Evolutionary conservation across 495 filamentous ascomycete genomes (phyloP).

Genomic region (Aspergillus saccharolyticus): DNA sequence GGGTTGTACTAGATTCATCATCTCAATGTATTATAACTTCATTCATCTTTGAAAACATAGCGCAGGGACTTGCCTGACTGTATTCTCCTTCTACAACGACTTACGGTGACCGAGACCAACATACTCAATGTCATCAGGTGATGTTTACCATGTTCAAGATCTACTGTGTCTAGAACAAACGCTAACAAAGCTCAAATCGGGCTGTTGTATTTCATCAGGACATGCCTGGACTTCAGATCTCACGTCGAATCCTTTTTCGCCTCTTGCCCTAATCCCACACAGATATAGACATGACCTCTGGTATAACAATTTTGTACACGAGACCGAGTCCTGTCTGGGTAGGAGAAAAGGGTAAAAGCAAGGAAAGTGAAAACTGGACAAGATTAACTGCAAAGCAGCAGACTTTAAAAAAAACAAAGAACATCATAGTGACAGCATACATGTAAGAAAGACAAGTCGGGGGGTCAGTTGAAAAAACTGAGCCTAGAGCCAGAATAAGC

Average conservation of each 20-base stretch:
- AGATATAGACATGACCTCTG: conserved; percentile 9
- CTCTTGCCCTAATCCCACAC: background rate
- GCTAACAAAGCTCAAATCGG: background rate
- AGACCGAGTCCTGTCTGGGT: background rate
- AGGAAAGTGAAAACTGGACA: conserved; percentile 1
- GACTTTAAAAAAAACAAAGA: conserved; percentile 1
- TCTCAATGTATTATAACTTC: conserved; percentile 2
- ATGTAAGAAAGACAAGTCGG: background rate
- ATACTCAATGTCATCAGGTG: too few relatives aligned
- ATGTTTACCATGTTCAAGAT: background rate
- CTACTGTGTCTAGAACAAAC: background rate
- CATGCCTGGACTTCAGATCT: background rate
- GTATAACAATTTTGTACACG: conserved; percentile 15
- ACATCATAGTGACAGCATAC: background rate
- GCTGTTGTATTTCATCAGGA: background rate
- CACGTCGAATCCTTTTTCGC: background rate
- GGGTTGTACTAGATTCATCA: conserved; percentile 1
- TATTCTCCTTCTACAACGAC: too few relatives aligned
- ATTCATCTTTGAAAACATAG: background rate
- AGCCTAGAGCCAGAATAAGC: too few relatives aligned
- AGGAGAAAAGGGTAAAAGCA: background rate
- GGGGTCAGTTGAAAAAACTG: too few relatives aligned
- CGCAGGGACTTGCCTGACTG: background rate
- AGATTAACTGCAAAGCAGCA: conserved; percentile 6
- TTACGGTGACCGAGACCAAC: too few relatives aligned